Percentiles rank a stretch among this genome's conserved stretches.
phyloP scores from a whole-genome alignment of 148 eudicot species.

The Rhododendron griersonianum region DNA sequence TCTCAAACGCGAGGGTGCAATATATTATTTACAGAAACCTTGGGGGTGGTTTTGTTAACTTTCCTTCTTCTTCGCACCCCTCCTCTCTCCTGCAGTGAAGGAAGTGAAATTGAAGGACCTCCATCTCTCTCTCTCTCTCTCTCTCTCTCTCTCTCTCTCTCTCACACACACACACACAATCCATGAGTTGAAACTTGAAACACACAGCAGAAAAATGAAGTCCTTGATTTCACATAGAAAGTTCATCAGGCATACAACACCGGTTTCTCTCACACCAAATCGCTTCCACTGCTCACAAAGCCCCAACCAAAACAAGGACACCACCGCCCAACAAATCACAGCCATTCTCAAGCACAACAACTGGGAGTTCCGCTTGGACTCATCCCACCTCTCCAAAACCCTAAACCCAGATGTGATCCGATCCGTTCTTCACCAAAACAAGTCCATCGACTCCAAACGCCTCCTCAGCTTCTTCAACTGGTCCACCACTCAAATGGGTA shows the following conservation, averaged over 20 bases:
- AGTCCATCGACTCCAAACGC: conserved; percentile 39
- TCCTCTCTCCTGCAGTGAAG: too few species aligned
- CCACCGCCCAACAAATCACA: conserved; percentile 37
- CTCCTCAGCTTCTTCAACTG: conserved; percentile 70
- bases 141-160: neutral
- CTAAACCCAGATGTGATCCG: conserved; percentile 69
- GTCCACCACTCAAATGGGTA: conserved; percentile 52
- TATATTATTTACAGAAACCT: too few species aligned
- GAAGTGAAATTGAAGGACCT: neutral
- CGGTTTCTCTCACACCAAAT: neutral
- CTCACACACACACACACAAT: neutral
- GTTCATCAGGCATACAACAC: neutral
- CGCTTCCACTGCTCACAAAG: conserved; percentile 8
- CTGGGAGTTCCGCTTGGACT: conserved; percentile 52
- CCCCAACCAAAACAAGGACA: conserved; percentile 13
- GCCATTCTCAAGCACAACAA: conserved; percentile 37
- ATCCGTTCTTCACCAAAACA: conserved; percentile 51
- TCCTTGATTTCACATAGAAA: neutral
- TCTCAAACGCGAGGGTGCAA: too few species aligned
- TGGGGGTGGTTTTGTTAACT: too few species aligned
- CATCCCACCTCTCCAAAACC: conserved; percentile 34
- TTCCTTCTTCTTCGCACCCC: too few species aligned
- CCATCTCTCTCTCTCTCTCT: neutral
- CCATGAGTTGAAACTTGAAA: neutral
- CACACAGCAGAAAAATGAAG: neutral